Percentiles rank a stretch among this genome's conserved stretches.
phyloP scores from a whole-genome alignment of 306 rosid species.

The Vachellia collinsii region DNA sequence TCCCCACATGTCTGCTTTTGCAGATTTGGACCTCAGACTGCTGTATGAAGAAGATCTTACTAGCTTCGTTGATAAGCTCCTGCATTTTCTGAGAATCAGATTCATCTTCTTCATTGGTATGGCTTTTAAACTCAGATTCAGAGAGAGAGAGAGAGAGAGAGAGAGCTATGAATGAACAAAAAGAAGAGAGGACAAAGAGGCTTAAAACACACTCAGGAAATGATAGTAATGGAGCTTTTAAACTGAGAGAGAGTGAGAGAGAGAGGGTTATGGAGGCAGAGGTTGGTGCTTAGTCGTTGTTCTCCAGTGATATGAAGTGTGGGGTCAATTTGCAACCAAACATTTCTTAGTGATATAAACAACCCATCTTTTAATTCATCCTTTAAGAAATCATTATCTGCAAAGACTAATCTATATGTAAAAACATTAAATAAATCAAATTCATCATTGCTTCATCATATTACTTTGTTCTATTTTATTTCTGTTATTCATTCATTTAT shows the following conservation, averaged over 20 bases:
- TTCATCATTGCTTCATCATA: neutral
- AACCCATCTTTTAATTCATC: constrained; percentile 46
- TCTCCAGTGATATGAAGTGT: constrained; percentile 64
- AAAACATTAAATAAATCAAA: neutral
- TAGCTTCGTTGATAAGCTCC: constrained; percentile 77
- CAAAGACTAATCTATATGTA: neutral
- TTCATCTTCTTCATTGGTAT: constrained; percentile 71
- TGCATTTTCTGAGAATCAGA: constrained; percentile 77
- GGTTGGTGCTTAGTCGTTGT: constrained; percentile 68
- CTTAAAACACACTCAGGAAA: constrained; percentile 62
- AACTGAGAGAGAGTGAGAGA: constrained; percentile 37
- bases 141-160: neutral
- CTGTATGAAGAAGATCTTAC: constrained; percentile 79
- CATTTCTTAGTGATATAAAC: constrained; percentile 54
- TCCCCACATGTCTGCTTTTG: constrained; percentile 51
- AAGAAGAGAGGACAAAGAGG: constrained; percentile 33
- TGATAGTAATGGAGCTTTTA: constrained; percentile 35
- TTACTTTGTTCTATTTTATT: neutral
- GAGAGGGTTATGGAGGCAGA: constrained; percentile 19
- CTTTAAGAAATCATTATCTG: neutral
- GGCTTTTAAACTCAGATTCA: constrained; percentile 19
- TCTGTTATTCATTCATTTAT: neutral
- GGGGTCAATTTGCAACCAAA: constrained; percentile 67
- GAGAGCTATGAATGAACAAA: constrained; percentile 28
- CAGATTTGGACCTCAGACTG: constrained; percentile 79